These are phyloP conservation scores for Colletotrichum sidae DNA, from an alignment of 2,329 filamentous ascomycete species.

Conservation along the genomic window DNA sequence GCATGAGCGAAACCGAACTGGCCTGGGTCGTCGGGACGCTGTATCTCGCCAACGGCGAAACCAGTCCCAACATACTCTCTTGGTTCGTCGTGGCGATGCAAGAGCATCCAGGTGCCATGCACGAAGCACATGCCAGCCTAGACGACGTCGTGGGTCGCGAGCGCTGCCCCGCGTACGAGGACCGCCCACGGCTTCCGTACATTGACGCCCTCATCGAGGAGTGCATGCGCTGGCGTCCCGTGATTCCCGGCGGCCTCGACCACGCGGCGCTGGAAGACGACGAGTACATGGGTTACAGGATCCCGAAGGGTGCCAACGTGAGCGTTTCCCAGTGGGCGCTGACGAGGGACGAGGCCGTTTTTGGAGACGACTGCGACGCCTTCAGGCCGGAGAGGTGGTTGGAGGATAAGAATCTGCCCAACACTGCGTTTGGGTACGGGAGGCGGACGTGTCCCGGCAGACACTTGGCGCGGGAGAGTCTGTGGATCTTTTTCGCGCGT, in stretches of 20 bases:
- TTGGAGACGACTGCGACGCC: conserved; percentile 56
- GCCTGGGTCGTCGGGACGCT: conserved; percentile 6
- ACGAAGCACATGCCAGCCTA: conserved; percentile 53
- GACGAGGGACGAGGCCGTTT: conserved; percentile 52
- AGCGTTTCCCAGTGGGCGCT: conserved; percentile 55
- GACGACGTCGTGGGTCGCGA: conserved; percentile 50
- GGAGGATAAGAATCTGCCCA: conserved; percentile 37
- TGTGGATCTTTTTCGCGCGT: conserved; percentile 54
- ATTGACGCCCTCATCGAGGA: conserved; percentile 47
- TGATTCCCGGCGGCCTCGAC: conserved; percentile 49
- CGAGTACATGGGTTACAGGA: conserved; percentile 41
- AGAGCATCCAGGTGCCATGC: conserved; percentile 39
- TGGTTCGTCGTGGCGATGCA: conserved; percentile 48
- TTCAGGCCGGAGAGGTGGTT: conserved; percentile 64
- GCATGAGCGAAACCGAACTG: not conserved
- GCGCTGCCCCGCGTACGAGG: conserved; percentile 42
- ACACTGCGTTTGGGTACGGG: conserved; percentile 53
- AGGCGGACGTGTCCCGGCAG: conserved; percentile 57
- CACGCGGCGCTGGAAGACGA: conserved; percentile 50
- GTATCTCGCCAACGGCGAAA: conserved; percentile 16
- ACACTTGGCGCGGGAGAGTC: conserved; percentile 57
- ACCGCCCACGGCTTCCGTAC: conserved; percentile 44
- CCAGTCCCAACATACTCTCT: not conserved
- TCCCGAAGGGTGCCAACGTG: conserved; percentile 49
- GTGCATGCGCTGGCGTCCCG: conserved; percentile 45